Evolutionary conservation across 1,284 basidiomycete species (phyloP).

Genomic region (Psilocybe mexicana): DNA sequence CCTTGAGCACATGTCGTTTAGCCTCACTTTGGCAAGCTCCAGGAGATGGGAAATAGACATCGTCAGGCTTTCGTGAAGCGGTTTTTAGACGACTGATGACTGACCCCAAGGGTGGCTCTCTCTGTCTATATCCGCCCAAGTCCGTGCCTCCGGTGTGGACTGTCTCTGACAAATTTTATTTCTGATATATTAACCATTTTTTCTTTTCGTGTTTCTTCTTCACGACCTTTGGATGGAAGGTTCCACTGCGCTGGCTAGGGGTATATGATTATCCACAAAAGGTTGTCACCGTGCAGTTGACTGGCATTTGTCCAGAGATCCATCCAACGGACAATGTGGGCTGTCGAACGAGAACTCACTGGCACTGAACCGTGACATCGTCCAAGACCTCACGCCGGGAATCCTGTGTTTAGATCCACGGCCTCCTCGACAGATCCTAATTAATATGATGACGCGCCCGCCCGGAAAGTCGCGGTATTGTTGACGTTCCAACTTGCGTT

Average conservation of each 20-base stretch:
- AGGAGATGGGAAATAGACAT: not conserved
- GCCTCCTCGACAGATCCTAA: too few species aligned
- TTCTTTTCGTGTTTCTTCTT: not conserved
- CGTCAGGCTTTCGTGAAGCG: not conserved
- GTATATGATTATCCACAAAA: not conserved
- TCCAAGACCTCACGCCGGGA: too few species aligned
- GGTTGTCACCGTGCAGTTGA: not conserved
- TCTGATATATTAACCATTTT: not conserved
- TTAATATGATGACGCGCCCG: too few species aligned
- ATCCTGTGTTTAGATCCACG: too few species aligned
- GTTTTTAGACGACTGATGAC: not conserved
- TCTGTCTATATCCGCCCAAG: not conserved
- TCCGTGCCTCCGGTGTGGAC: not conserved
- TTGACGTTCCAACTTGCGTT: too few species aligned
- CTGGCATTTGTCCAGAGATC: not conserved
- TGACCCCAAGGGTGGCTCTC: not conserved
- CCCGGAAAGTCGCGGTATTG: too few species aligned
- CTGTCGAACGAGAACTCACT: too few species aligned
- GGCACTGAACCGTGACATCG: too few species aligned
- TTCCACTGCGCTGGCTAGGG: not conserved
- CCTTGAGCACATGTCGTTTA: not conserved
- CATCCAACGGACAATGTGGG: too few species aligned
- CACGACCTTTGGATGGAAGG: not conserved
- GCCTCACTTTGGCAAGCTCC: not conserved
- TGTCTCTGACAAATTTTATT: not conserved